Base-by-base conservation (phyloP, 2,329 filamentous ascomycete genomes). In the Pestalotiopsis fici region DNA sequence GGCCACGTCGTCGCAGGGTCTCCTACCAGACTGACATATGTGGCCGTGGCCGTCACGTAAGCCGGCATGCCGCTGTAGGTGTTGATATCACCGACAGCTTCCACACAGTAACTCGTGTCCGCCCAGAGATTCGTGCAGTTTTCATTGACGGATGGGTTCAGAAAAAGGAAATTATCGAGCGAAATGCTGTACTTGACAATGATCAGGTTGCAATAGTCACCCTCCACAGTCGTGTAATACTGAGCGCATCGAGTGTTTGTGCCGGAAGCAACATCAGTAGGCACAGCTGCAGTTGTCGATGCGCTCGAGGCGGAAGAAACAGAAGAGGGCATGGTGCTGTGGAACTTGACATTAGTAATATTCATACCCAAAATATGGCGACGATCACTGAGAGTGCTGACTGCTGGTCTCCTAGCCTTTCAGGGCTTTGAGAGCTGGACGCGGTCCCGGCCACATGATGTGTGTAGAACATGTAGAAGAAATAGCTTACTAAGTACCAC, bases 101-200 rank as follows among this genome's bases (percentile, higher is more conserved):
- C 64, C 11, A 81, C 71, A 67, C 78, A 81, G 69, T 81, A 81
- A 54, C 68, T 71, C 25, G 74, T 72, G 0, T 73, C 61, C 1
- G 74, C 74, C 7, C 65, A 76, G 13, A 81, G 69, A 61, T 80
- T 81, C 7, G 77, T 79, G 69, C 77, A 80, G 63, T 78, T 75
- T 1, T 55, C 27, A 61, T 79, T 75, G 47, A 81, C 67, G 3
- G 55, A 71, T 0, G 77, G 69, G 69, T 80, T 80, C 3, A 80
- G 70, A 65, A 79, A 75, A 2, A 69, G 23, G 62, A 81, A 80
- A 69, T 81, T 77, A 11, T 61, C 43, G 0, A 79, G 69, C 2
- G 74, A 71, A 50, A 80, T 77, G n/a, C 68, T 67, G 27, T 73
- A 77, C 60, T 74, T 73, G 23, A 79, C 60, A 3, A 70, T 66